Percentiles rank a stretch among this genome's conserved stretches.
phyloP scores from a whole-genome alignment of 257 asterid species.

The Solanum virginianum region DNA sequence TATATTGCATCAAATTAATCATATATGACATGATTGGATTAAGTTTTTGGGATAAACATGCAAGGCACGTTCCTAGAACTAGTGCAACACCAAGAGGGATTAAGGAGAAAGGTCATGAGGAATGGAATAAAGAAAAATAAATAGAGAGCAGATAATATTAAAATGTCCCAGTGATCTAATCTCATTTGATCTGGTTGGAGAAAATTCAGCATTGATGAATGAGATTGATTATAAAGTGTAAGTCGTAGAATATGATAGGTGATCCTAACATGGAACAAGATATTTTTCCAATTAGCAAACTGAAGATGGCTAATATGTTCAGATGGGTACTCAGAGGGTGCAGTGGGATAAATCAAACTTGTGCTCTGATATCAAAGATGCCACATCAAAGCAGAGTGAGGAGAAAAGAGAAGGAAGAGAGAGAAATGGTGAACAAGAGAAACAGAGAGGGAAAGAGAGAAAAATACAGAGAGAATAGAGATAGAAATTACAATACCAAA shows the following conservation, averaged over 20 bases:
- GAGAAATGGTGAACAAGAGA: background rate
- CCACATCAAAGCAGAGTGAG: background rate
- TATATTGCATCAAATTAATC: too few relatives aligned
- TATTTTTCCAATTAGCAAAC: background rate
- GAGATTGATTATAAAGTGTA: background rate
- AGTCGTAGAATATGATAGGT: background rate
- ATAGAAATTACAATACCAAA: background rate
- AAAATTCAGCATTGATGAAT: background rate
- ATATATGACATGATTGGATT: too few relatives aligned
- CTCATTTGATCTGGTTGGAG: background rate
- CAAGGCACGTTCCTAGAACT: too few relatives aligned
- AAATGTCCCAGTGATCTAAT: background rate
- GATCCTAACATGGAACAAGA: background rate
- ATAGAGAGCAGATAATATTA: too few relatives aligned
- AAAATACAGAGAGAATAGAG: background rate
- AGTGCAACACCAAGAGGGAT: too few relatives aligned
- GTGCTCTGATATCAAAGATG: background rate
- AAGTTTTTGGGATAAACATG: too few relatives aligned
- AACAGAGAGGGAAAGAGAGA: background rate
- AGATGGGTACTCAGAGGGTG: background rate
- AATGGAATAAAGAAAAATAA: too few relatives aligned
- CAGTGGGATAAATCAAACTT: background rate
- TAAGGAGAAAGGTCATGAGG: too few relatives aligned
- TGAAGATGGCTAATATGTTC: background rate
- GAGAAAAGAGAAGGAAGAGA: background rate